These are phyloP conservation scores for Vigna trinervia DNA, from an alignment of 306 rosid genomes.

Conservation along the genomic window DNA sequence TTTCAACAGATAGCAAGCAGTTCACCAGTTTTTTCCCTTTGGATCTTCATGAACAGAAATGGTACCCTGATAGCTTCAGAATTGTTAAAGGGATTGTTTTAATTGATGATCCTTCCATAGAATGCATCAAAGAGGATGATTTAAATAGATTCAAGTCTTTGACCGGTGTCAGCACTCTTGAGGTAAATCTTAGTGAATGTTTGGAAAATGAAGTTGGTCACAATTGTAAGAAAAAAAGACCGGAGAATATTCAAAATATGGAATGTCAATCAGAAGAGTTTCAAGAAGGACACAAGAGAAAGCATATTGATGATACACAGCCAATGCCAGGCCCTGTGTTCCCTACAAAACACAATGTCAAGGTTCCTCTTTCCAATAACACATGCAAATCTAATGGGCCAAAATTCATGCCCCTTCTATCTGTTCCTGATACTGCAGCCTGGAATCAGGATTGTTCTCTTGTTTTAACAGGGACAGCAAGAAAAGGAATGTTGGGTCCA, in stretches of 20 bases:
- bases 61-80: conserved; percentile 74
- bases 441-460: conserved; percentile 45
- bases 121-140: conserved; percentile 51
- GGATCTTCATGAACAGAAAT: conserved; percentile 69
- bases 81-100: conserved; percentile 65
- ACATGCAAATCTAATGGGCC: conserved; percentile 50
- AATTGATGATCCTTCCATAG: conserved; percentile 54
- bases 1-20: conserved; percentile 47
- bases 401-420: conserved; percentile 56
- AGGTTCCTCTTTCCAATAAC: conserved; percentile 45
- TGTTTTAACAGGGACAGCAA: conserved; percentile 66
- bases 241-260: conserved; percentile 32
- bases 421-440: conserved; percentile 45
- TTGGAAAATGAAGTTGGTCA: conserved; percentile 31
- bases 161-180: conserved; percentile 48
- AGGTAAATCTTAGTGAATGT: conserved; percentile 51
- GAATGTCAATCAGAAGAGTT: conserved; percentile 35
- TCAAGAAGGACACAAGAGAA: conserved; percentile 51
- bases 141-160: conserved; percentile 60
- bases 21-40: conserved; percentile 68
- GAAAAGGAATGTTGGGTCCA: conserved; percentile 57
- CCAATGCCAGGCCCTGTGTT: conserved; percentile 1
- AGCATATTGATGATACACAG: conserved; percentile 19
- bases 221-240: background rate
- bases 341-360: conserved; percentile 34